Evolutionary conservation across 768 basidiomycete species (phyloP).

Genomic region (Termitomyces bulborhizus): DNA sequence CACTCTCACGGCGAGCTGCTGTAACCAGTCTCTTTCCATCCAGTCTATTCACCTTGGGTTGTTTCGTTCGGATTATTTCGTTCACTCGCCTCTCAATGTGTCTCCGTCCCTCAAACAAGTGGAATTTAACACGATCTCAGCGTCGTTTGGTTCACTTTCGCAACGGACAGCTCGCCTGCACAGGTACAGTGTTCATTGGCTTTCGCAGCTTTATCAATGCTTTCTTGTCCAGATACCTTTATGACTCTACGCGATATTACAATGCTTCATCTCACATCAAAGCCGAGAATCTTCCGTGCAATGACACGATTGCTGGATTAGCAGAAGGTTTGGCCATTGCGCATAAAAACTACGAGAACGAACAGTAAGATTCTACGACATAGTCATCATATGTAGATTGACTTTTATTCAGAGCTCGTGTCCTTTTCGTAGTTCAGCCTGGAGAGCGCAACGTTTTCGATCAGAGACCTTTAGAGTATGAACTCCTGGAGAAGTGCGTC

Average conservation of each 20-base stretch:
- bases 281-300: slow-evolving; percentile 59
- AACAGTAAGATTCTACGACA: slow-evolving; percentile 32
- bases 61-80: slow-evolving; percentile 91
- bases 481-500: slow-evolving; percentile 69
- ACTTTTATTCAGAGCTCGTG: slow-evolving; percentile 29
- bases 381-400: not conserved
- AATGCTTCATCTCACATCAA: slow-evolving; percentile 46
- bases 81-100: slow-evolving; percentile 49
- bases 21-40: not conserved
- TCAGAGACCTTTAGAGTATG: slow-evolving; percentile 84
- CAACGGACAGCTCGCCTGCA: slow-evolving; percentile 67
- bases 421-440: slow-evolving; percentile 87
- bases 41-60: slow-evolving; percentile 85
- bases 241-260: slow-evolving; percentile 62
- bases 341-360: slow-evolving; percentile 64
- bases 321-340: slow-evolving; percentile 74
- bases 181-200: slow-evolving; percentile 37
- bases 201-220: not conserved
- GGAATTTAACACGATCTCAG: slow-evolving; percentile 96
- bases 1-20: not conserved
- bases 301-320: slow-evolving; percentile 64
- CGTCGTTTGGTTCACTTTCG: slow-evolving; percentile 82
- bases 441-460: slow-evolving; percentile 94
- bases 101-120: slow-evolving; percentile 75
- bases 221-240: slow-evolving; percentile 50